phyloP scores from a whole-genome alignment of 2,329 filamentous ascomycete species.

The Penicillium olsonii region DNA sequence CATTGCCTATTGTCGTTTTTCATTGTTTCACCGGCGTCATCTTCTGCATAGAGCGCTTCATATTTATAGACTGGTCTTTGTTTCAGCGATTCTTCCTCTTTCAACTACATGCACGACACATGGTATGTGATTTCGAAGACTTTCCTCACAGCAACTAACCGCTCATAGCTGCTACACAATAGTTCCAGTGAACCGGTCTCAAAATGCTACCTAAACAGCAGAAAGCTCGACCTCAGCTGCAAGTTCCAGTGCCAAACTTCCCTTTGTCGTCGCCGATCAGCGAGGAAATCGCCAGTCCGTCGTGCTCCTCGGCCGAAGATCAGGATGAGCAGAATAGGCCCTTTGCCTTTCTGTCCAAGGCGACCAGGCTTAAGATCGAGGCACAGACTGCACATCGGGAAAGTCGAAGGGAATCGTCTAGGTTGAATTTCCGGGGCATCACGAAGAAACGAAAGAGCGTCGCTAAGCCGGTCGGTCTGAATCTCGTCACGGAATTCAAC shows the following conservation, averaged over 20 bases:
- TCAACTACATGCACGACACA: background rate
- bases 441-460: constrained; percentile 25
- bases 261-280: constrained; percentile 47
- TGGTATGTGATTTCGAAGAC: constrained; percentile 6
- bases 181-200: background rate
- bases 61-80: constrained; percentile 19
- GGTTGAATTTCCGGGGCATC: constrained; percentile 18
- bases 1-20: constrained; percentile 11
- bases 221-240: constrained; percentile 29
- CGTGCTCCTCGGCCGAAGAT: constrained; percentile 35
- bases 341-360: constrained; percentile 34
- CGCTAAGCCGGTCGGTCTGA: constrained; percentile 40
- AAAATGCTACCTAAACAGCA: constrained; percentile 27
- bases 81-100: background rate
- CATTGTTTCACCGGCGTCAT: constrained; percentile 21
- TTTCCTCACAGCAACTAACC: background rate
- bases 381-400: constrained; percentile 8
- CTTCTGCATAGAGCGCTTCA: background rate
- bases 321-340: constrained; percentile 29
- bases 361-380: constrained; percentile 22
- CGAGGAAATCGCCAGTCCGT: constrained; percentile 44
- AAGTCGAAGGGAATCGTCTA: constrained; percentile 12
- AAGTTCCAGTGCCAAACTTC: constrained; percentile 38
- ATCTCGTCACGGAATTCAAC: constrained; percentile 46
- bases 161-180: background rate